Evolutionary conservation across 352 stramenopile species (phyloP).

Genomic region (Phytopythium cucurbitacearum): DNA sequence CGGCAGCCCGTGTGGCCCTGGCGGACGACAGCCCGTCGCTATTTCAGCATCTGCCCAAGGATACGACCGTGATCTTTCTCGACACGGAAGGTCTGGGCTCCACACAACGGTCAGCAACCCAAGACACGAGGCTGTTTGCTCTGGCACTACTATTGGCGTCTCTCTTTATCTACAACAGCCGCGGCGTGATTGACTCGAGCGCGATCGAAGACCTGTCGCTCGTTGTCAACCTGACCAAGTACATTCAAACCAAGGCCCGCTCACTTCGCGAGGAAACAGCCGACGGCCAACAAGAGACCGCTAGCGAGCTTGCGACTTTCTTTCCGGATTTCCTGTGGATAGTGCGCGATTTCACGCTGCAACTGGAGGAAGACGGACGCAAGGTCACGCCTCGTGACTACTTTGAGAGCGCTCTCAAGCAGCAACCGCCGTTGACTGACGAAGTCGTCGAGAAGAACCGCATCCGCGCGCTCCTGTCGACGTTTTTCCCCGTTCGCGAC

Average conservation of each 20-base stretch:
- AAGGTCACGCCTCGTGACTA: slow-evolving; percentile 63
- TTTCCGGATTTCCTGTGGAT: slow-evolving; percentile 78
- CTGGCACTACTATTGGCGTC: slow-evolving; percentile 62
- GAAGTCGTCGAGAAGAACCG: slow-evolving; percentile 56
- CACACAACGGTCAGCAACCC: slow-evolving; percentile 53
- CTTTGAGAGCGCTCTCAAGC: slow-evolving; percentile 69
- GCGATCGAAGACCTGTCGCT: slow-evolving; percentile 77
- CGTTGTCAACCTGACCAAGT: slow-evolving; percentile 74
- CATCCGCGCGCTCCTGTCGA: slow-evolving; percentile 49
- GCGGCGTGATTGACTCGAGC: slow-evolving; percentile 68
- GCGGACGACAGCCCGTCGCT: slow-evolving; percentile 3
- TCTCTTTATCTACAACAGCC: slow-evolving; percentile 78
- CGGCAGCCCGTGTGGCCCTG: slow-evolving; percentile 15
- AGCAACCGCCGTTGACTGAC: slow-evolving; percentile 37
- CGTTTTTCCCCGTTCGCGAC: slow-evolving; percentile 72
- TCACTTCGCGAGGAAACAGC: not conserved
- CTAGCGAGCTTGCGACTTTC: slow-evolving; percentile 45
- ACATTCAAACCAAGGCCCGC: slow-evolving; percentile 52
- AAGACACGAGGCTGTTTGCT: slow-evolving; percentile 74
- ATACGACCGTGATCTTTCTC: slow-evolving; percentile 63
- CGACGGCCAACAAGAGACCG: slow-evolving; percentile 4
- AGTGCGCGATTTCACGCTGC: slow-evolving; percentile 72
- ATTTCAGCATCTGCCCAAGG: slow-evolving; percentile 41
- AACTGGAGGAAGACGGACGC: slow-evolving; percentile 54
- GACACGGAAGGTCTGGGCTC: slow-evolving; percentile 75